A percentile compares a stretch with the other conserved stretches of the same genome.
phyloP scores from a whole-genome alignment of 495 filamentous ascomycete species.

The Hyaloscypha finlandica region DNA sequence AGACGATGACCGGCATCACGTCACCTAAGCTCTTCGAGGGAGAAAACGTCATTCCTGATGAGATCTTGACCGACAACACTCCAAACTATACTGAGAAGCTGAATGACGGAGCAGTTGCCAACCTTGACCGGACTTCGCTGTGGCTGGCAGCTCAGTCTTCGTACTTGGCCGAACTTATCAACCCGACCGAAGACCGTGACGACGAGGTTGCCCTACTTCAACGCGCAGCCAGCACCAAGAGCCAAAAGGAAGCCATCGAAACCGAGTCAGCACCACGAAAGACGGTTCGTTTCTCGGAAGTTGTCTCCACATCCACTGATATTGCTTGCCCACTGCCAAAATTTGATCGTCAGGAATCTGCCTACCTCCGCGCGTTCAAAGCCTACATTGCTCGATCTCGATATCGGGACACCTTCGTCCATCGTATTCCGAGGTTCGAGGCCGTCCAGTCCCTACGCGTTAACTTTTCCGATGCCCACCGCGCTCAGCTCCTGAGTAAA shows the following conservation, averaged over 20 bases:
- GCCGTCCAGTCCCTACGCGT: constrained; percentile 82
- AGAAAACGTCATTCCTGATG: constrained; percentile 49
- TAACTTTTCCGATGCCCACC: constrained; percentile 60
- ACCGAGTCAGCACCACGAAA: constrained; percentile 54
- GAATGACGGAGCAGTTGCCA: constrained; percentile 60
- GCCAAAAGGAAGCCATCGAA: constrained; percentile 18
- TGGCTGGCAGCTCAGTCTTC: constrained; percentile 81
- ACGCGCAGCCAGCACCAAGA: constrained; percentile 26
- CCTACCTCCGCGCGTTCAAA: constrained; percentile 91
- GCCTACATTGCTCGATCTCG: constrained; percentile 60
- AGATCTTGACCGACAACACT: constrained; percentile 67
- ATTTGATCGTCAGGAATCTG: constrained; percentile 63
- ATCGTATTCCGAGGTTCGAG: constrained; percentile 83
- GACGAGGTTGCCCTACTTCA: constrained; percentile 36
- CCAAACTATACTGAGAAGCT: constrained; percentile 69
- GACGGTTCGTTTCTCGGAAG: constrained; percentile 73
- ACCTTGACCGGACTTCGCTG: constrained; percentile 74
- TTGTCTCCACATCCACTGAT: constrained; percentile 40
- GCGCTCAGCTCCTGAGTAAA: constrained; percentile 74
- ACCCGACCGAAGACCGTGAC: constrained; percentile 53
- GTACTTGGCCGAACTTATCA: constrained; percentile 74
- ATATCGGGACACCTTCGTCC: constrained; percentile 74
- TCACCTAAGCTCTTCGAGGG: constrained; percentile 33
- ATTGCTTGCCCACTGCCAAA: constrained; percentile 49
- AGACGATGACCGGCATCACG: constrained; percentile 37